Percentiles rank a stretch among this genome's conserved stretches.
Conservation (phyloP, 495 filamentous ascomycete species). For the Penicillium ucsense region DNA sequence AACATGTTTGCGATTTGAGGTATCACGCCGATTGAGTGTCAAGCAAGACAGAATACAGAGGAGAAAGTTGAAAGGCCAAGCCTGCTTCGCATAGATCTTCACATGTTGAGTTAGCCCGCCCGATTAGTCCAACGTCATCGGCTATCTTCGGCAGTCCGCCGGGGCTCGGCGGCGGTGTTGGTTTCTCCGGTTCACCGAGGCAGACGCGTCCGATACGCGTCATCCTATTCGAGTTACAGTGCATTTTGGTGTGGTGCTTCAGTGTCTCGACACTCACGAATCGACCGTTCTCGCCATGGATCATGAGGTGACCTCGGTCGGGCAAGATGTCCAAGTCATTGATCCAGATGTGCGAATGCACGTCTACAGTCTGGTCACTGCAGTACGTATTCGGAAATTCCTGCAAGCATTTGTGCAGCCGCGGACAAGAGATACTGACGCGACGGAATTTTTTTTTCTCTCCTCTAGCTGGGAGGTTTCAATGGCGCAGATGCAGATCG, state of each 20-base stretch:
- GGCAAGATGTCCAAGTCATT: constrained; percentile 42
- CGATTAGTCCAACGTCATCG: constrained; percentile 27
- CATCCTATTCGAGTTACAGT: constrained; percentile 19
- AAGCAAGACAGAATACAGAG: not conserved
- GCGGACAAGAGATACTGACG: constrained; percentile 2
- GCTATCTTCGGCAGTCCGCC: constrained; percentile 29
- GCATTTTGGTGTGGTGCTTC: constrained; percentile 14
- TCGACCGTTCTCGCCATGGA: constrained; percentile 27
- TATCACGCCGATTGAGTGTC: not conserved
- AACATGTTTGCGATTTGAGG: constrained; percentile 20
- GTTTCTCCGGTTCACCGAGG: constrained; percentile 22
- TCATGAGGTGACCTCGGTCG: constrained; percentile 26
- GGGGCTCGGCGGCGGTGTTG: constrained; percentile 8
- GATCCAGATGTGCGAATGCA: constrained; percentile 86
- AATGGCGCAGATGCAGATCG: constrained; percentile 69
- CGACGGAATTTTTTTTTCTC: not conserved
- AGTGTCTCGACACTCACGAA: not conserved
- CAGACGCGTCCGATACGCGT: constrained; percentile 24
- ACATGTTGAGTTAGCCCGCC: constrained; percentile 20
- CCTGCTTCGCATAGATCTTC: constrained; percentile 7
- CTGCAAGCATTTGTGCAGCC: not conserved
- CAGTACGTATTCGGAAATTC: constrained; percentile 47
- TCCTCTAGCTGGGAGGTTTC: constrained; percentile 69
- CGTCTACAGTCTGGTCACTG: constrained; percentile 83
- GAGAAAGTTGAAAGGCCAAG: constrained; percentile 2